Evolutionary conservation across 306 rosid genomes (phyloP), one percentile per base, ranked within the genome.

Genomic region (Lathyrus oleraceus): DNA sequence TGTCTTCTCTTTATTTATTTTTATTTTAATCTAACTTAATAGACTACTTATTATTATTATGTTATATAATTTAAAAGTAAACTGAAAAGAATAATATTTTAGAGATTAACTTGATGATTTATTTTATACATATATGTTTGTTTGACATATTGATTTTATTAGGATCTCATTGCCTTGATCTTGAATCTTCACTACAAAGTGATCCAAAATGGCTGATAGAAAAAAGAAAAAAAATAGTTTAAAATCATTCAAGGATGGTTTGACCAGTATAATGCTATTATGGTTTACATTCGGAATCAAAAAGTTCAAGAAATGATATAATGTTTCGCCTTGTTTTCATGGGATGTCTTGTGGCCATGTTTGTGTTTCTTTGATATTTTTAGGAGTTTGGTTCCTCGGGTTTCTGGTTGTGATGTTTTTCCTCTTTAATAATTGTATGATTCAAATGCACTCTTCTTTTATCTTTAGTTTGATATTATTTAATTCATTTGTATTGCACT

Each of bases 121-220:
- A 45, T 45, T 13, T 4, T 13, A 5, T 43, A 2, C 5, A 5
- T 13, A 1, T 43, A 1, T 43, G 16, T 17, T 16, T 38, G 40
- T 35, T 28, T 28, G 19, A 19, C 4, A n/a, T n/a, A 15, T 44
- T 45, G 10, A 25, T 65, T 73, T 60, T 73, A 28, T 65, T 73
- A 85, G 92, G 92, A 30, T 83, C 89, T 28, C 89, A 87, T 51
- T 81, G 89, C 47, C 64, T 87, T 54, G 87, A 84, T 71, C 75
- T 87, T 65, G 40, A 15, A n/a, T 3, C 17, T 13, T 67, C 81
- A 75, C 28, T 6, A 0, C 9, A 68, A 57, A 62, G 44, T 7
- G 89, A 87, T 72, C 89, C 89, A 49, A 70, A 20, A 32, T 84
- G 87, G 91, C 47, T 87, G 59, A 71, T 77, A 5, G 39, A 74